Evolutionary conservation across 805 yeast species (phyloP).

Genomic region (Maudiozyma pseudohumilis): DNA sequence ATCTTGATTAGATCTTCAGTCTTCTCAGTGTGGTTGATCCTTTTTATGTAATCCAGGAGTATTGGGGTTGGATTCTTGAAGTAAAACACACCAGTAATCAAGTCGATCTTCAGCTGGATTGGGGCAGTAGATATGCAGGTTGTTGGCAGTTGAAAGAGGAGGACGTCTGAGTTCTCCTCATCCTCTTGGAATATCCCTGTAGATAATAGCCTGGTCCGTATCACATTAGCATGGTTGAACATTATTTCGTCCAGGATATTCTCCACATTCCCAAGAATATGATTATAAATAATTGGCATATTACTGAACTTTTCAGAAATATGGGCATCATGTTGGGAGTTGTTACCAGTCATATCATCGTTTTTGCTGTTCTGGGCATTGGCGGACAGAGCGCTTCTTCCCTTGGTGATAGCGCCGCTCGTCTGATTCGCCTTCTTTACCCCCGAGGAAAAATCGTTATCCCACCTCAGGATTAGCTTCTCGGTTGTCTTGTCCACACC

Average conservation of each 20-base stretch:
- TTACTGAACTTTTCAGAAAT: slow-evolving; percentile 1
- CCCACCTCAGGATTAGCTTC: slow-evolving; percentile 24
- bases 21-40: slow-evolving; percentile 22
- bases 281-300: slow-evolving; percentile 18
- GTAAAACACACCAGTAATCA: slow-evolving; percentile 26
- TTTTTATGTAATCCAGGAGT: slow-evolving; percentile 19
- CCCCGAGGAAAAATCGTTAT: slow-evolving; percentile 13
- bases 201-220: slow-evolving; percentile 23
- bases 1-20: slow-evolving; percentile 20
- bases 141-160: slow-evolving; percentile 27
- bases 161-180: slow-evolving; percentile 23
- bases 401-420: background rate
- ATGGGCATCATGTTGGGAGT: background rate
- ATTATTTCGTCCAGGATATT: slow-evolving; percentile 27
- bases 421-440: background rate
- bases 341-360: background rate
- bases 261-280: slow-evolving; percentile 23
- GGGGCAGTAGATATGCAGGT: slow-evolving; percentile 26
- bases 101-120: slow-evolving; percentile 26
- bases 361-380: background rate
- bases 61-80: slow-evolving; percentile 27
- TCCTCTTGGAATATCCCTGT: slow-evolving; percentile 25
- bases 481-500: slow-evolving; percentile 22
- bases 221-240: slow-evolving; percentile 28
- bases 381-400: background rate